Base-by-base conservation (phyloP, 495 filamentous ascomycete genomes). In the Penicillium silybi region DNA sequence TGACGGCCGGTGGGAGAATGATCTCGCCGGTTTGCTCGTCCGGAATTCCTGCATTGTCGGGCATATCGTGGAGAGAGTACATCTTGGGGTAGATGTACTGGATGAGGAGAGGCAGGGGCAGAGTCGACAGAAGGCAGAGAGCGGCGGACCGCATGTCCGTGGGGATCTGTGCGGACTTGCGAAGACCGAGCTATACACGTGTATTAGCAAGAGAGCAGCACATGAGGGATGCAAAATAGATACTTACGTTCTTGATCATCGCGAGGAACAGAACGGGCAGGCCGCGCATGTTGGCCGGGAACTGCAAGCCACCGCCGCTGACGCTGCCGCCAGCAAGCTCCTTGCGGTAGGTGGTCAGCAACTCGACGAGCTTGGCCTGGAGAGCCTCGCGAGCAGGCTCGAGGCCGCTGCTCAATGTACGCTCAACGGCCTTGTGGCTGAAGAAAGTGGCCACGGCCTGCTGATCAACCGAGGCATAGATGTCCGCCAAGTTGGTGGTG, bases 51-150 rank as follows among this genome's bases (percentile, higher is more conserved):
- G 91, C 90, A 53, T 83, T 84, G 70, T 96, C 90, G n/a, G 93
- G 91, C 93, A 98, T 97, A 70, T 97, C 92, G 59, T 97, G 92
- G 37, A 97, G 80, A 4, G 90, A 95, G 74, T 95, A 96, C 61
- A 97, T 80, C 56, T 83, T 84, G 16, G 92, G 92, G 73, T 97
- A 95, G 58, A 98, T 95, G 74, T 96, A 97, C 74, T 96, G 93
- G 58, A 97, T 92, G 57, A 98, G 71, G 18, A 98, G 82, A 11
- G 91, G 89, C 23, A 96, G 76, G 5, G 93, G 93, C 22, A 97
- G 80, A 3, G 95, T 98, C 18, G 91, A 96, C 41, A 98, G 82
- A 58, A 89, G 81, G 66, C 90, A 95, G 44, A 98, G 84, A 22
- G 95, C 92, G 4, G 93, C 92, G 19, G 95, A 95, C 41, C 93